Percentiles rank a stretch among this genome's conserved stretches.
phyloP scores from a whole-genome alignment of 179 eudicot genomes.

The Beta corolliflora region DNA sequence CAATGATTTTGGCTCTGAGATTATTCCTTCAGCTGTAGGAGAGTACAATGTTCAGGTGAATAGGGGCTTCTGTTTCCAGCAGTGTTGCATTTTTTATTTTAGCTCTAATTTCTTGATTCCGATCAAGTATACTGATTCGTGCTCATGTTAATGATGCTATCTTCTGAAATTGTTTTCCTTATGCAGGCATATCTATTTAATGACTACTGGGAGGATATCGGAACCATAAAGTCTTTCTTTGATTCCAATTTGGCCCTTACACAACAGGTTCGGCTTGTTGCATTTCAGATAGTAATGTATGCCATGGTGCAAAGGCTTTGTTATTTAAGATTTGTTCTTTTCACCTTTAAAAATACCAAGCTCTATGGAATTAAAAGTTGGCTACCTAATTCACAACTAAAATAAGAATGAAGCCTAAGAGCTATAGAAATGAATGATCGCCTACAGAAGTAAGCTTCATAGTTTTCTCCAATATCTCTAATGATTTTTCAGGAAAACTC shows the following conservation, averaged over 20 bases:
- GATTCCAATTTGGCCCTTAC: conserved; percentile 94
- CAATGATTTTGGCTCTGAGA: conserved; percentile 92
- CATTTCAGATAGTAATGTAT: background rate
- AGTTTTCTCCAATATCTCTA: background rate
- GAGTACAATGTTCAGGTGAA: conserved; percentile 86
- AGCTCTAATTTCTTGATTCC: background rate
- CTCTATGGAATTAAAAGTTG: no score
- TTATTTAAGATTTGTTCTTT: background rate
- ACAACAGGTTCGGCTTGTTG: conserved; percentile 56
- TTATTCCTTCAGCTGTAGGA: conserved; percentile 82
- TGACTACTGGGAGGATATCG: conserved; percentile 96
- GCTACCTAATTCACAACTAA: no score
- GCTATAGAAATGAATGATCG: no score
- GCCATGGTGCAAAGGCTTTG: background rate
- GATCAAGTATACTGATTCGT: background rate
- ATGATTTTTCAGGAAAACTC: background rate
- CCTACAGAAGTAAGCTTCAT: no score
- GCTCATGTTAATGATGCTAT: background rate
- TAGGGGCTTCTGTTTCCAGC: background rate
- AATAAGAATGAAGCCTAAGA: no score
- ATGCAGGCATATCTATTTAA: conserved; percentile 84
- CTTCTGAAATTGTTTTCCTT: background rate
- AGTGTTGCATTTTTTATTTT: background rate
- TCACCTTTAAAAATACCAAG: no score
- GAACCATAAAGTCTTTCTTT: conserved; percentile 84